Evolutionary conservation across 1,284 basidiomycete genomes (phyloP).

Genomic region (Laetiporus sulphureus): DNA sequence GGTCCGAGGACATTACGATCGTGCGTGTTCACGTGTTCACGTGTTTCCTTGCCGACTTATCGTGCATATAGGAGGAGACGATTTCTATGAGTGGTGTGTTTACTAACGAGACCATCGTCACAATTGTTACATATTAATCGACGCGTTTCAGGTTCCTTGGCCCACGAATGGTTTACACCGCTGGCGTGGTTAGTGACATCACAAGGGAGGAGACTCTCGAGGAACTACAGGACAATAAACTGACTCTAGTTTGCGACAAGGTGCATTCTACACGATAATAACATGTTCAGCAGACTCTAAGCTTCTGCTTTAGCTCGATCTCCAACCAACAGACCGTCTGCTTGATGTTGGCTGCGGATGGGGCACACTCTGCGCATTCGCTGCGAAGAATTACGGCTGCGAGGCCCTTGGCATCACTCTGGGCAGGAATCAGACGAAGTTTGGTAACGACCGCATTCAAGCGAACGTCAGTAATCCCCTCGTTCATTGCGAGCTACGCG

Average conservation of each 20-base stretch:
- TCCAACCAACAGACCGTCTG: slow-evolving; percentile 74
- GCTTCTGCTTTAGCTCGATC: slow-evolving; percentile 48
- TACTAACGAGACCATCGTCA: not conserved
- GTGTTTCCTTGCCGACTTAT: too few species aligned
- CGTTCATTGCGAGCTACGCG: not conserved
- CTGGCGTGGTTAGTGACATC: slow-evolving; percentile 80
- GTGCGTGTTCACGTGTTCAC: slow-evolving; percentile 50
- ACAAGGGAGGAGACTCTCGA: slow-evolving; percentile 83
- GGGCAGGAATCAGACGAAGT: slow-evolving; percentile 85
- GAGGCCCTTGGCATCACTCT: slow-evolving; percentile 96
- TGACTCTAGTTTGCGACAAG: slow-evolving; percentile 92
- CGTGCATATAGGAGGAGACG: slow-evolving; percentile 61
- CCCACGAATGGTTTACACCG: slow-evolving; percentile 97
- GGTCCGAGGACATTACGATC: slow-evolving; percentile 95
- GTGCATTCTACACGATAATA: slow-evolving; percentile 9
- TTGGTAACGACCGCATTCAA: slow-evolving; percentile 85
- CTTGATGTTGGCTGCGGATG: slow-evolving; percentile 97
- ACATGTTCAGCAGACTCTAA: not conserved
- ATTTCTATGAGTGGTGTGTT: slow-evolving; percentile 83
- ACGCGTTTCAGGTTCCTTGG: slow-evolving; percentile 71
- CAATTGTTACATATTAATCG: slow-evolving; percentile 3
- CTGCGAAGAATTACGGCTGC: slow-evolving; percentile 94
- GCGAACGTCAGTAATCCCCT: slow-evolving; percentile 64
- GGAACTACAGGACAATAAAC: slow-evolving; percentile 98
- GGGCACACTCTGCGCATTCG: slow-evolving; percentile 94